Evolutionary conservation across 2,329 filamentous ascomycete genomes (phyloP).

Genomic region (Curvularia hawaiiensis): DNA sequence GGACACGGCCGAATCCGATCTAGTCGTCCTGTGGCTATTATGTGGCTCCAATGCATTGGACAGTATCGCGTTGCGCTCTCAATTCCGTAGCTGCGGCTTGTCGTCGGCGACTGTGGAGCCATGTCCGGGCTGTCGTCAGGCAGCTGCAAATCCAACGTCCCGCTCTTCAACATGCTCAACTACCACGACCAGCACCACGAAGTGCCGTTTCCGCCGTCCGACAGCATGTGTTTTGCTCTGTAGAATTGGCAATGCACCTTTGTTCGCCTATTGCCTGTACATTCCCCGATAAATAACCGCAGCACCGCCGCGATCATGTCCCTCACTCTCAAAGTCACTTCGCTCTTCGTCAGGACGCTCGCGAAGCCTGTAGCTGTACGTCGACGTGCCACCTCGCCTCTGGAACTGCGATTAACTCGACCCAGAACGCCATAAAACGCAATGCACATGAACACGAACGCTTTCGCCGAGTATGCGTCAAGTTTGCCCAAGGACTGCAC

Average conservation of each 20-base stretch:
- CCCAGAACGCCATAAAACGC: constrained; percentile 68
- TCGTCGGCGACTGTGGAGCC: constrained; percentile 25
- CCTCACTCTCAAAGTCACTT: constrained; percentile 69
- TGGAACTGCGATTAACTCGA: constrained; percentile 7
- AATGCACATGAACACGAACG: constrained; percentile 72
- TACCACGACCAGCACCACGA: constrained; percentile 2
- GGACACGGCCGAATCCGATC: constrained; percentile 1
- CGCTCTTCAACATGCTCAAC: constrained; percentile 2
- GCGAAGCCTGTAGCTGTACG: constrained; percentile 71
- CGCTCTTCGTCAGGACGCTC: constrained; percentile 66
- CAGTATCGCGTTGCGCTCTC: constrained; percentile 1
- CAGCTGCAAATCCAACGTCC: constrained; percentile 25
- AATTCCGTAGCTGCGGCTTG: constrained; percentile 4
- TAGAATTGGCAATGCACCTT: constrained; percentile 14
- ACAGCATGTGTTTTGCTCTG: background rate
- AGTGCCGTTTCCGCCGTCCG: background rate
- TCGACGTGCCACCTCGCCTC: background rate
- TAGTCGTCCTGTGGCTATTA: constrained; percentile 5
- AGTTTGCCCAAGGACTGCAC: constrained; percentile 68
- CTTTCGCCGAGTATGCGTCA: constrained; percentile 66
- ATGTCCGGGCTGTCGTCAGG: constrained; percentile 29
- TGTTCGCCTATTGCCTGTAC: constrained; percentile 9
- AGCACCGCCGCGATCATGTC: constrained; percentile 55
- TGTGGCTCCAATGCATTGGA: constrained; percentile 8
- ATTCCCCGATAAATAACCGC: constrained; percentile 3